phyloP scores from a whole-genome alignment of 176 grass and related monocot genomes.

The Luzula sylvatica region DNA sequence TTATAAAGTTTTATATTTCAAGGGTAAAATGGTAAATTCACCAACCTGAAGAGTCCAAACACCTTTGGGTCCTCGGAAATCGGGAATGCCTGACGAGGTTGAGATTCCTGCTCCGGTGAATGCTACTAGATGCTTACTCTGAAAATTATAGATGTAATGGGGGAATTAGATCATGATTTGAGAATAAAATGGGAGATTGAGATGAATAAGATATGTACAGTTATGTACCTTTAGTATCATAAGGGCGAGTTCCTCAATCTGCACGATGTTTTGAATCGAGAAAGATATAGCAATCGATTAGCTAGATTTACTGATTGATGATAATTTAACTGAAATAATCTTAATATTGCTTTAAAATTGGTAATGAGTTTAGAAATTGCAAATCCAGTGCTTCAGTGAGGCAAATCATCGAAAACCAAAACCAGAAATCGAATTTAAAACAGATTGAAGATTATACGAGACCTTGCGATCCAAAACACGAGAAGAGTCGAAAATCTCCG shows the following conservation, averaged over 20 bases:
- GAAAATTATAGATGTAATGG: slow-evolving; percentile 28
- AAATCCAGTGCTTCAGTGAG: neutral
- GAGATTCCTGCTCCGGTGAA: slow-evolving; percentile 98
- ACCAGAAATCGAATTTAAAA: neutral
- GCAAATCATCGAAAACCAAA: neutral
- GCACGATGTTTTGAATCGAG: slow-evolving; percentile 17
- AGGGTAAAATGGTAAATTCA: slow-evolving; percentile 21
- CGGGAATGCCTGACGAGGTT: slow-evolving; percentile 91
- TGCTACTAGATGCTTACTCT: slow-evolving; percentile 97
- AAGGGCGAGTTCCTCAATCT: slow-evolving; percentile 88
- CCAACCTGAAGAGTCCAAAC: slow-evolving; percentile 99
- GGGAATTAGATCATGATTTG: neutral
- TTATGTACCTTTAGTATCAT: slow-evolving; percentile 63
- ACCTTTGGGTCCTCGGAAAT: slow-evolving; percentile 93
- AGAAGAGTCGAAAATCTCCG: slow-evolving; percentile 74
- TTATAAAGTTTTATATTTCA: neutral
- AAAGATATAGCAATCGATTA: slow-evolving; percentile 14
- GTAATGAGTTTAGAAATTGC: neutral
- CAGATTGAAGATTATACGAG: neutral
- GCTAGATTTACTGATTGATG: neutral
- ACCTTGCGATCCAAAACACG: slow-evolving; percentile 59
- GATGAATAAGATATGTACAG: neutral
- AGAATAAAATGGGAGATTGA: neutral
- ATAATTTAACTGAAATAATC: neutral
- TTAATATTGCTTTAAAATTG: slow-evolving; percentile 8